Evolutionary conservation across 1,139 yeast genomes (phyloP), one percentile per base, ranked within the genome.

Genomic region (Geotrichum armillariae): DNA sequence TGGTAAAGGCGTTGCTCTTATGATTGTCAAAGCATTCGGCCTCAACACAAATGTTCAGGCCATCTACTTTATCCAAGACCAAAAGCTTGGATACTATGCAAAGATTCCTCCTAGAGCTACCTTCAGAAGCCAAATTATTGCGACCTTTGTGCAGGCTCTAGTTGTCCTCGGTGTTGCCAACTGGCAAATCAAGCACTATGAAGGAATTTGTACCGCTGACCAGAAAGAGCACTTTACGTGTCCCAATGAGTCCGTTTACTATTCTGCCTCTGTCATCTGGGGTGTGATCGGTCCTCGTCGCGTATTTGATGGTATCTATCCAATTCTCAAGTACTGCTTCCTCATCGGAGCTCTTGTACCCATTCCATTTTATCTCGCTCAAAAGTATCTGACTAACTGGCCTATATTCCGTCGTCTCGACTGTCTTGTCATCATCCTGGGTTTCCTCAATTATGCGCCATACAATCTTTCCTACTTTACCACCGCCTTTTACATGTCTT

Each of bases 251-350:
- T 72, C 74, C 36, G 74, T 80, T 1, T 77, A 68, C 62, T 81
- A 71, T 66, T 67, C 77, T 38, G 73, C 82, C n/a, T 74, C 82
- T 8, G 77, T 80, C 14, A 66, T 79, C 21, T 80, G 82, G 79
- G 87, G 88, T 55, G 79, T 78, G 44, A 80, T 84, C 59, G 89
- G 88, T 22, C 90, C 90, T 21, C 71, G 76, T 60, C 72, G 78
- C 47, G 76, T 81, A 21, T 80, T 82, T 59, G 61, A 64, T 40
- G 70, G 70, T 1, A 65, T 76, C 21, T 78, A 78, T 56, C 80
- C 81, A 12, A 61, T 69, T 16, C 66, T 78, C 58, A 69, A 70
- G 54, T 78, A 67, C 68, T 73, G 78, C 53, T 79, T 80, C 72
- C 65, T 78, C 44, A 69, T 79, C 46, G 83, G 84, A 1, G 75